Base-by-base conservation (phyloP, 768 basidiomycete genomes). In the Lentinus tigrinus region DNA sequence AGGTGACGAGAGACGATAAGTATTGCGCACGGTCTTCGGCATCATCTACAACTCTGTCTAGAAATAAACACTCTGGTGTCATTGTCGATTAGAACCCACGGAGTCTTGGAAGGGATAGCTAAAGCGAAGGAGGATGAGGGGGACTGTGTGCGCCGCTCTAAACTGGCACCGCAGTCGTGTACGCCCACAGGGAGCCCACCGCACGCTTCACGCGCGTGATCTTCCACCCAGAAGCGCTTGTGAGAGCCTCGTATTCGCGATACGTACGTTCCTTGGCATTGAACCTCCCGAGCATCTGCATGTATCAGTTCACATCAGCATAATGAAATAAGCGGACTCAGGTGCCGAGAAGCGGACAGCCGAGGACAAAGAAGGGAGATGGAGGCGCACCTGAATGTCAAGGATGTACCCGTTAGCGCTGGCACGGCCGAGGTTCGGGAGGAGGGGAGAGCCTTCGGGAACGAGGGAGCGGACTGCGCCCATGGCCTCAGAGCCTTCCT, bases 261-360 rank as follows among this genome's bases (percentile, higher is more conserved):
- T 88, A 72, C 0, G 87, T 89, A 9, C 87, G 78, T 64, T 89
- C 87, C 65, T 87, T 83, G 4, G 82, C 77, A 57, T 88, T 86
- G 68, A 88, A 85, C 53, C 77, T 77, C 13, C 77, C 78, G 70
- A 85, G 82, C 87, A 89, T 88, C 87, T 88, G 17, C 3, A 21
- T 10, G 3, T 3, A 21, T n/a, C n/a, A n/a, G n/a, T n/a, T n/a
- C 19, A 7, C 4, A 16, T 40, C 4, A 38, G 13, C 31, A 28
- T 7, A 36, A 10, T 26, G 21, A 19, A 4, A 11, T 24, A 16
- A 5, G 5, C 53, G 38, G 4, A 28, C 1, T 13, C 26, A 23
- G 6, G 1, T 11, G 31, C 31, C 31, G 31, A 31, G 31, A 31
- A 31, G 31, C 31, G 11, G 11, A 6, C 6, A 31, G 31, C 31